Conservation (phyloP, 2,329 filamentous ascomycete genomes). For the Ascochyta fabae region DNA sequence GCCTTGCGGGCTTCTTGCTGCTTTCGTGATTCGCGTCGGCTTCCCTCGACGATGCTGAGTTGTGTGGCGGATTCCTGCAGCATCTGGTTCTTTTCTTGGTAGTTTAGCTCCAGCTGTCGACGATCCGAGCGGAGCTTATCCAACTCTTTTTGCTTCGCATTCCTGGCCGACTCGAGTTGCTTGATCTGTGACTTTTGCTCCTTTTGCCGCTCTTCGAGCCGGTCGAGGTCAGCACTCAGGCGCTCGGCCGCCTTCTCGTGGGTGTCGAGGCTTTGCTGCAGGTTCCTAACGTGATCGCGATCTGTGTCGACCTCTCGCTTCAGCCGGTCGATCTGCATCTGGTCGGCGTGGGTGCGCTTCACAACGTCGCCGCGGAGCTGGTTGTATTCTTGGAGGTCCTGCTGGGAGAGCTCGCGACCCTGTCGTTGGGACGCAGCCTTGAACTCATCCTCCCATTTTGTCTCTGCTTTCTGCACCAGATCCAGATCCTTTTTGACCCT, state of each 20-base stretch:
- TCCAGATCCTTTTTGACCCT: constrained; percentile 81
- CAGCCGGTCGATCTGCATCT: constrained; percentile 84
- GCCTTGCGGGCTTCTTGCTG: constrained; percentile 82
- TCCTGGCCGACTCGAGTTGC: constrained; percentile 77
- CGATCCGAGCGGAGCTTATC: constrained; percentile 62
- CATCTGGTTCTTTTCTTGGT: constrained; percentile 91
- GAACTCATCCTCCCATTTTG: constrained; percentile 88
- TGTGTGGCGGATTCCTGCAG: constrained; percentile 81
- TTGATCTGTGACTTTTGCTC: constrained; percentile 68
- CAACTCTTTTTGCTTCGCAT: constrained; percentile 87
- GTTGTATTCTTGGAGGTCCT: constrained; percentile 90
- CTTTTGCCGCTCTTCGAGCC: constrained; percentile 72
- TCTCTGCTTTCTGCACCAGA: constrained; percentile 86
- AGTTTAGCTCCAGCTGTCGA: constrained; percentile 70
- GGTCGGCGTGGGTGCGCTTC: constrained; percentile 79
- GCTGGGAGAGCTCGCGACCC: constrained; percentile 82
- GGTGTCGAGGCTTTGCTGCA: constrained; percentile 86
- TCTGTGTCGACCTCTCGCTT: constrained; percentile 88
- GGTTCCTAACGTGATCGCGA: constrained; percentile 85
- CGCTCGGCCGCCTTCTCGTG: constrained; percentile 76
- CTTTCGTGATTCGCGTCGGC: constrained; percentile 82
- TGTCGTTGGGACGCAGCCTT: constrained; percentile 83
- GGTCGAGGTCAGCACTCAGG: constrained; percentile 72
- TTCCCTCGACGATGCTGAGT: constrained; percentile 82
- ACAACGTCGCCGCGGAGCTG: constrained; percentile 83